Conservation (phyloP, 768 basidiomycete species). For the Trametopsis cervina region DNA sequence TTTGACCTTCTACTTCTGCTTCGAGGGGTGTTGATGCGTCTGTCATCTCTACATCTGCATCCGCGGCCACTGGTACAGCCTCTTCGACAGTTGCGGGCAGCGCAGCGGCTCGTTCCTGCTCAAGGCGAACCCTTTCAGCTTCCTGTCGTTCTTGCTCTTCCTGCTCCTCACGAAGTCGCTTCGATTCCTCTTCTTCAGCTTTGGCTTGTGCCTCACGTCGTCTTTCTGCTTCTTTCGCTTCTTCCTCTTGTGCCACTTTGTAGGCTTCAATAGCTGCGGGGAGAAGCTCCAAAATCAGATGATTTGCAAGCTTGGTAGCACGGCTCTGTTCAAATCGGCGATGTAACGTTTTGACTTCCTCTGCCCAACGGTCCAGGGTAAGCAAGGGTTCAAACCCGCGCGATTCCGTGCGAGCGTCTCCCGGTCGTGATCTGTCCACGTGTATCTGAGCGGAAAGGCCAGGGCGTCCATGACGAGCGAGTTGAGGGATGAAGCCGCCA, state of each 20-base stretch:
- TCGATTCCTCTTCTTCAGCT: constrained; percentile 42
- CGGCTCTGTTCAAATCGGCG: constrained; percentile 68
- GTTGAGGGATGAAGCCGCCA: constrained; percentile 45
- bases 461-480: constrained; percentile 43
- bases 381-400: constrained; percentile 67
- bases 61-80: constrained; percentile 14
- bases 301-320: constrained; percentile 58
- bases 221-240: constrained; percentile 31
- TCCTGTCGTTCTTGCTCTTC: constrained; percentile 28
- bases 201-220: constrained; percentile 42
- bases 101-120: constrained; percentile 24
- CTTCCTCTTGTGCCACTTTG: constrained; percentile 28
- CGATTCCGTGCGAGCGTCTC: constrained; percentile 34
- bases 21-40: constrained; percentile 31
- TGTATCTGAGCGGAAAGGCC: constrained; percentile 51
- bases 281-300: constrained; percentile 65
- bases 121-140: constrained; percentile 21
- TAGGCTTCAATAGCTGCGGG: constrained; percentile 72
- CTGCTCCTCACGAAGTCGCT: constrained; percentile 29
- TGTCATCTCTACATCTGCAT: constrained; percentile 45
- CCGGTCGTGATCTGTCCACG: constrained; percentile 47
- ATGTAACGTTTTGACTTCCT: constrained; percentile 79
- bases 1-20: constrained; percentile 3
- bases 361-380: constrained; percentile 83
- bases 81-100: constrained; percentile 14